Conservation (phyloP, 2,329 filamentous ascomycete species). For the Ramichloridium luteum region DNA sequence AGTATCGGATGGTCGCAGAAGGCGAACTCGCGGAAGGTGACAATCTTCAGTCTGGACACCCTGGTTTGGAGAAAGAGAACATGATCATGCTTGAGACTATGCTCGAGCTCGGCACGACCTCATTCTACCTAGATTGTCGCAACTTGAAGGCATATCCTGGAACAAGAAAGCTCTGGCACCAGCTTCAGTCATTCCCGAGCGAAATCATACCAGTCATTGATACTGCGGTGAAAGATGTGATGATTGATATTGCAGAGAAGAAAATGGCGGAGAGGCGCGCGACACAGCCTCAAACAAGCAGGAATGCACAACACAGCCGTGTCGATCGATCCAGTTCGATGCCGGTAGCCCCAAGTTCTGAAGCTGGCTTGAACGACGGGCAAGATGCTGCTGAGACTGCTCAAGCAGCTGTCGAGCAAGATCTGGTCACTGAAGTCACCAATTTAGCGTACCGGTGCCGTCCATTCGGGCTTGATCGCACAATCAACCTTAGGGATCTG, state of each 20-base stretch:
- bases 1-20: slow-evolving; percentile 86
- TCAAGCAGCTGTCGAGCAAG: slow-evolving; percentile 37
- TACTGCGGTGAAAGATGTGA: slow-evolving; percentile 81
- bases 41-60: slow-evolving; percentile 51
- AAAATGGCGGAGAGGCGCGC: slow-evolving; percentile 56
- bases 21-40: slow-evolving; percentile 64
- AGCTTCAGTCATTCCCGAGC: slow-evolving; percentile 84
- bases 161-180: slow-evolving; percentile 89
- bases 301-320: slow-evolving; percentile 15
- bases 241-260: slow-evolving; percentile 76
- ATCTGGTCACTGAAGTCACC: slow-evolving; percentile 65
- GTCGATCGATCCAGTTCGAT: slow-evolving; percentile 51
- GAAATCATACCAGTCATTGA: slow-evolving; percentile 97
- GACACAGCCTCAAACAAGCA: slow-evolving; percentile 10
- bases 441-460: slow-evolving; percentile 72
- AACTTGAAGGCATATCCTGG: slow-evolving; percentile 89
- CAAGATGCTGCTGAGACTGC: slow-evolving; percentile 22
- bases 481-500: slow-evolving; percentile 83
- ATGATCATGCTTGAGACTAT: slow-evolving; percentile 78
- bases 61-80: slow-evolving; percentile 70
- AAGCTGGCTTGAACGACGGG: slow-evolving; percentile 37
- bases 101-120: slow-evolving; percentile 71
- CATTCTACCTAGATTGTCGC: slow-evolving; percentile 75
- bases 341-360: slow-evolving; percentile 67
- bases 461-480: slow-evolving; percentile 75